Evolutionary conservation across 1,284 basidiomycete genomes (phyloP), one percentile per base, ranked within the genome.

Genomic region (Ustilago crameri): DNA sequence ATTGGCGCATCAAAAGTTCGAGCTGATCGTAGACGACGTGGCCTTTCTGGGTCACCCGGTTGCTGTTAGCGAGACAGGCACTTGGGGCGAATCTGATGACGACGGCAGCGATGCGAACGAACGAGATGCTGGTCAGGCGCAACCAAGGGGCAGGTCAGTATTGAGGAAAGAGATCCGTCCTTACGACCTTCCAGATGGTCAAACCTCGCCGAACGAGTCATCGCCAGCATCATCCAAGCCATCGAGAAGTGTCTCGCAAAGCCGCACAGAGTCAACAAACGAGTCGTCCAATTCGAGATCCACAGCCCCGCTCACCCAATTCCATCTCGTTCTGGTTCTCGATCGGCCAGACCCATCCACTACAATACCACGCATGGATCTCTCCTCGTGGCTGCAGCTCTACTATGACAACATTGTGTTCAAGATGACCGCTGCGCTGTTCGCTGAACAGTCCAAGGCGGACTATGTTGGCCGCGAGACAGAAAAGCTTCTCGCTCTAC

Each of bases 41-140:
- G 91, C 90, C 2, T 98, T 98, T 81, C 87, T 98, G 38, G 95
- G 95, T 0, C 95, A 98, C 83, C 95, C 95, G 0, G 93, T 98
- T 1, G 91, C 90, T 76, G 88, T 89, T 10, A 90, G 91, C 32
- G 78, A 86, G 42, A 38, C 32, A 5, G 71, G 66, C 2, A 38
- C 34, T 7, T 75, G 74, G 65, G 73, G 57, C 18, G 42, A 47
- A 0, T 38, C 46, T 1, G 50, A 43, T n/a, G 46, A 64, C 14
- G 26, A 56, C 3, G 27, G 37, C 3, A 38, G 41, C 0, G 45
- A 51, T 18, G 55, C 14, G 1, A 32, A 57, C 23, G 60, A 60
- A 9, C 20, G 30, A 12, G 20, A 51, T 0, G 46, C 15, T 2
- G 26, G 30, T 15, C 22, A 27, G 15, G 18, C 47, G n/a, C 59